Base-by-base conservation (phyloP, 176 grass and related monocot species). In the Carex cristatella region DNA sequence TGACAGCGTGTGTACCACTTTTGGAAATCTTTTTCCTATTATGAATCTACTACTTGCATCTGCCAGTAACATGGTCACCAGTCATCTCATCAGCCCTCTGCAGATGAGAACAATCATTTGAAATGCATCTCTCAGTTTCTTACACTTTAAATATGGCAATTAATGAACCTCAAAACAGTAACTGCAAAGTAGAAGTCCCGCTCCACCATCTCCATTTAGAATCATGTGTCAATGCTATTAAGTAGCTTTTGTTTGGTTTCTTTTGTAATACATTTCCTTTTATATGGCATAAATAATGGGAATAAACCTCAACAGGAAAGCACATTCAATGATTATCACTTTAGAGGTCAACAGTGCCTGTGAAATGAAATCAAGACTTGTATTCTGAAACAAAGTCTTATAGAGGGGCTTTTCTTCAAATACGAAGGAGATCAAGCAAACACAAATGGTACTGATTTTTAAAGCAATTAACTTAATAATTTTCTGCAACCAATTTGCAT, bases 401-500 rank as follows among this genome's bases (percentile, higher is more conserved):
- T n/a, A 23, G 19, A 63, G 61, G 32, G 15, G 7, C 33, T 70
- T 70, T 6, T 69, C 66, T 69, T 69, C 66, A 40, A 40, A 38
- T 69, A 38, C 15, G 32, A 37, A 68, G 65, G 33, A 69, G 66
- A 69, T 38, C 33, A 40, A 68, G 12, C 31, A 69, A 69, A 40
- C 66, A 40, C 13, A 38, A 69, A 76, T 32, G 48, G n/a, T 15
- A 55, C 46, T 30, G 11, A 54, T 53, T 69, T 13, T 30, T 54
- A 30, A 13, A 53, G 23, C 10, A 54, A 76, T 27, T 11, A 12
- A 31, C 48, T 49, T 55, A 31, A 76, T 3, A 55, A 51, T 15
- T 76, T 76, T 55, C 48, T 76, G 72, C 72, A 30, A 55, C n/a
- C 23, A 54, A 76, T 76, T 76, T 55, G 48, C 48, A 55, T 55